phyloP scores from a whole-genome alignment of 495 filamentous ascomycete species.

The Penicillium antarcticum region DNA sequence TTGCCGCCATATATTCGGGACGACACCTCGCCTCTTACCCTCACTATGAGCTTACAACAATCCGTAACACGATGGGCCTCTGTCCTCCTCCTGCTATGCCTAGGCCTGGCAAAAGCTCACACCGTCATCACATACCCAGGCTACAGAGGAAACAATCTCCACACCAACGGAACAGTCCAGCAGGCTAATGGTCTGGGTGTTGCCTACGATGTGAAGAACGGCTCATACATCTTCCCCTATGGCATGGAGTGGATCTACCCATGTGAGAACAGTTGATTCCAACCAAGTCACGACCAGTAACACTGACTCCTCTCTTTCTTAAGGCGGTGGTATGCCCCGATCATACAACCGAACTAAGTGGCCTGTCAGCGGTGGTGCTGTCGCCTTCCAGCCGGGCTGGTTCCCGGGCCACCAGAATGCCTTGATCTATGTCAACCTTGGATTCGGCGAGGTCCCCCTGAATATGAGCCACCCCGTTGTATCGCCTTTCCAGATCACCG shows the following conservation, averaged over 20 bases:
- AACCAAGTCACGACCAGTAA: neutral
- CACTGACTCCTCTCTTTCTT: neutral
- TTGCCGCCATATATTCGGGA: neutral
- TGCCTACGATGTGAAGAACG: constrained; percentile 38
- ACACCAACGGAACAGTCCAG: constrained; percentile 62
- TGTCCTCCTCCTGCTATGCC: constrained; percentile 47
- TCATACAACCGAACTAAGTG: constrained; percentile 86
- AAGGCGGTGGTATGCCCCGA: constrained; percentile 81
- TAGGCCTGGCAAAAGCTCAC: constrained; percentile 65
- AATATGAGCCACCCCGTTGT: constrained; percentile 90
- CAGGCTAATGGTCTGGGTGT: constrained; percentile 43
- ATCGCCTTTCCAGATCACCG: constrained; percentile 78
- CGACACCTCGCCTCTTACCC: constrained; percentile 8
- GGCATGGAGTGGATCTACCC: constrained; percentile 99
- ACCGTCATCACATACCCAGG: constrained; percentile 90
- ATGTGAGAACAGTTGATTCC: constrained; percentile 56
- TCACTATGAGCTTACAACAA: constrained; percentile 25
- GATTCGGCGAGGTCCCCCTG: constrained; percentile 74
- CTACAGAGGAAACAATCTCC: constrained; percentile 90
- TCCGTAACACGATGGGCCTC: constrained; percentile 49
- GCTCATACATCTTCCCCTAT: constrained; percentile 61
- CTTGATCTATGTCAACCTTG: constrained; percentile 91
- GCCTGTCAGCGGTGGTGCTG: constrained; percentile 81
- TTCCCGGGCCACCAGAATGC: constrained; percentile 86
- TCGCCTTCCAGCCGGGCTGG: constrained; percentile 92